Evolutionary conservation across 441 rosid species (phyloP).

Genomic region (Omphalea diandra): DNA sequence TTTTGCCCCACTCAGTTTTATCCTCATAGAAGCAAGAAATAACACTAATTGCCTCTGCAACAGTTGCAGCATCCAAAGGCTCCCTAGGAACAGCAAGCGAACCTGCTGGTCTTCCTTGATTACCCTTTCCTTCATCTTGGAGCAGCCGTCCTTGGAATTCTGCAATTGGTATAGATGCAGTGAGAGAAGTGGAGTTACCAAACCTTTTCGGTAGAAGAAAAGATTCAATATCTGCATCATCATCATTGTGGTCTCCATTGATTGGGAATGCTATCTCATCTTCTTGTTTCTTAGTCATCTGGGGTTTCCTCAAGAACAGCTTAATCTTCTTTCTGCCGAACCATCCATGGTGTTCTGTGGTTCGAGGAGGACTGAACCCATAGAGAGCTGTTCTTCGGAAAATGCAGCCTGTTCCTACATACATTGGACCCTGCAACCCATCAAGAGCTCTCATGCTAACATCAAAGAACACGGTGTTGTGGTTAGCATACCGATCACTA

Average conservation of each 20-base stretch:
- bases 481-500: slow-evolving; percentile 81
- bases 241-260: slow-evolving; percentile 42
- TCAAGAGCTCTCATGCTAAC: slow-evolving; percentile 90
- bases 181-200: slow-evolving; percentile 63
- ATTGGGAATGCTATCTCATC: slow-evolving; percentile 51
- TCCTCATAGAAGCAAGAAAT: slow-evolving; percentile 87
- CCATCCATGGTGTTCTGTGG: slow-evolving; percentile 68
- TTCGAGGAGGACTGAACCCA: slow-evolving; percentile 80
- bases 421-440: slow-evolving; percentile 88
- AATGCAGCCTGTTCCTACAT: slow-evolving; percentile 90
- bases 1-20: slow-evolving; percentile 70
- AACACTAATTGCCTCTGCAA: slow-evolving; percentile 83
- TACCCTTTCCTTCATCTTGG: slow-evolving; percentile 55
- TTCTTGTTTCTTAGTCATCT: slow-evolving; percentile 45
- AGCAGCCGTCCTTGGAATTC: slow-evolving; percentile 78
- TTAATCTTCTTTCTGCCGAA: slow-evolving; percentile 62
- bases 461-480: slow-evolving; percentile 88
- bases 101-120: slow-evolving; percentile 72
- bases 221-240: slow-evolving; percentile 66
- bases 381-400: slow-evolving; percentile 85
- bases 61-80: slow-evolving; percentile 76
- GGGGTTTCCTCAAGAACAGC: slow-evolving; percentile 51
- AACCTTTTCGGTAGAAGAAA: slow-evolving; percentile 67
- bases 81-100: slow-evolving; percentile 76
- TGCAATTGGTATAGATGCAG: slow-evolving; percentile 74